Percentiles rank a stretch among this genome's conserved stretches.
phyloP scores from a whole-genome alignment of 2,329 filamentous ascomycete species.

The Aurifilum marmelostoma region DNA sequence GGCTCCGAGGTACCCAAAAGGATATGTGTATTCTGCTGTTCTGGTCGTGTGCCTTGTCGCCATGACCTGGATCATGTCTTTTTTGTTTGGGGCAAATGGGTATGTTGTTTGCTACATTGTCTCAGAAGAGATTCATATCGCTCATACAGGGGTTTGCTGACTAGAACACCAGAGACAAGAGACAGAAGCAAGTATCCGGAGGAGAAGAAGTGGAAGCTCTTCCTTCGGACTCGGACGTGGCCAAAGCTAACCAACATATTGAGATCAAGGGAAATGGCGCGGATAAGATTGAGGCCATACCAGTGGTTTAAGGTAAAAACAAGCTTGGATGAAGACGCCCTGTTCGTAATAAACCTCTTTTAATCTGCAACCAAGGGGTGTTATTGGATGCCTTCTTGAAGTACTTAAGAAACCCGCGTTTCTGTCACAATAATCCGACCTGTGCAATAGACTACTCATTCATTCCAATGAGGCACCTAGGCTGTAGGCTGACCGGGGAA shows the following conservation, averaged over 20 bases:
- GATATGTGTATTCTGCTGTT: constrained; percentile 36
- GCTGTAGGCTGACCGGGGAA: neutral
- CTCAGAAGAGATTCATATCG: neutral
- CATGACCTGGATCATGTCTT: constrained; percentile 15
- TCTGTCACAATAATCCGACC: too few relatives aligned
- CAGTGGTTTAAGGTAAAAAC: too few relatives aligned
- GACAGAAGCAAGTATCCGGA: neutral
- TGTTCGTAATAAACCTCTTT: neutral
- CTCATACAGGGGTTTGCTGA: neutral
- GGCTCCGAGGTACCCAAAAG: constrained; percentile 47
- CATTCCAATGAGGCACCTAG: too few relatives aligned
- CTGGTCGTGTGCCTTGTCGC: constrained; percentile 21
- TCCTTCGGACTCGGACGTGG: neutral
- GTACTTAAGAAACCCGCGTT: too few relatives aligned
- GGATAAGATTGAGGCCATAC: neutral
- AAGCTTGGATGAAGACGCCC: neutral
- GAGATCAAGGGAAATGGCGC: neutral
- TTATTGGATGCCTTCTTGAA: too few relatives aligned
- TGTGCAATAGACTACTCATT: too few relatives aligned
- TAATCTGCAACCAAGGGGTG: too few relatives aligned
- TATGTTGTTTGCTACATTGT: constrained; percentile 6
- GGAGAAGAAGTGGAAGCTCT: neutral
- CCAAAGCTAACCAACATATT: neutral
- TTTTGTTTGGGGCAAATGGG: constrained; percentile 20
- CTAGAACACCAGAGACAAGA: neutral